Evolutionary conservation across 305 asterid species (phyloP).

Genomic region (Fraxinus greggii): DNA sequence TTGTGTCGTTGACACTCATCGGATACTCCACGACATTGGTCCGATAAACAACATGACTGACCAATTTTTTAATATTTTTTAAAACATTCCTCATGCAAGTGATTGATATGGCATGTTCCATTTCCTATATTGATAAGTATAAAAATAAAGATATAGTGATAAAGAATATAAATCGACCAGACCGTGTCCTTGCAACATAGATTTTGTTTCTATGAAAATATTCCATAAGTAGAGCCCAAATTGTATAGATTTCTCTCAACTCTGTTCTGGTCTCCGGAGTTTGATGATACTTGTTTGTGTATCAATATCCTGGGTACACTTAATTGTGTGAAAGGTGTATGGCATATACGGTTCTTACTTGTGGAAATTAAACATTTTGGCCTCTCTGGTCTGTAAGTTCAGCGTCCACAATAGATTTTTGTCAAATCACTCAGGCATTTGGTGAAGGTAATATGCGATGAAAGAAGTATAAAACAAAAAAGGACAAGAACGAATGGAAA

Average conservation of each 20-base stretch:
- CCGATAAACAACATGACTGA: background rate
- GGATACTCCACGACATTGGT: background rate
- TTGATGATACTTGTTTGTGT: background rate
- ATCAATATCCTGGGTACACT: background rate
- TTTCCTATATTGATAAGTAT: background rate
- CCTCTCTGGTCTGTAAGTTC: background rate
- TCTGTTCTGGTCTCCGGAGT: background rate
- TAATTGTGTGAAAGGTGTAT: background rate
- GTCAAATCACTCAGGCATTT: background rate
- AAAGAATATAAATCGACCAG: background rate
- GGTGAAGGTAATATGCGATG: background rate
- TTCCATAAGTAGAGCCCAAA: background rate
- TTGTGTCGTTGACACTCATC: background rate
- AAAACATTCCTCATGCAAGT: background rate
- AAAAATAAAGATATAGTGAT: background rate
- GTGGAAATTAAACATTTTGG: background rate
- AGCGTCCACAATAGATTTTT: background rate
- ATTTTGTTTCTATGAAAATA: background rate
- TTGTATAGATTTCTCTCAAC: conserved; percentile 8
- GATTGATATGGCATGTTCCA: background rate
- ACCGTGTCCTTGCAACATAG: background rate
- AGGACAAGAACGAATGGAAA: background rate
- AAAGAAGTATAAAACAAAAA: background rate
- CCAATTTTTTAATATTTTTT: background rate
- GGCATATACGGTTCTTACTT: background rate